Base-by-base conservation (phyloP, 805 yeast genomes). In the Ogataea nakhonphanomensis region DNA sequence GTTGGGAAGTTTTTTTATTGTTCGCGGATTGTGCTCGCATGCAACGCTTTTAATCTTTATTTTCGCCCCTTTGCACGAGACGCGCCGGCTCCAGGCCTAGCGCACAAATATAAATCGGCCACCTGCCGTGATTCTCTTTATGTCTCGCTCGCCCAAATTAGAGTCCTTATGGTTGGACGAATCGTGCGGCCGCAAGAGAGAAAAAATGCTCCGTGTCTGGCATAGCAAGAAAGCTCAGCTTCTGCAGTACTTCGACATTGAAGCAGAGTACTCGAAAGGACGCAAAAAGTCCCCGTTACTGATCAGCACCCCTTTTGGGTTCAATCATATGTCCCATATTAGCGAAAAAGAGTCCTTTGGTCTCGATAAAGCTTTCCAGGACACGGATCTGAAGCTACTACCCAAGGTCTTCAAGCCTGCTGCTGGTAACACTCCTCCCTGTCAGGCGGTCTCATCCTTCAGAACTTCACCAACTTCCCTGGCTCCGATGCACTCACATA, bases 221-320 rank as follows among this genome's bases (percentile, higher is more conserved):
- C 36, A 37, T 17, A 24, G 35, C 26, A 49, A 38, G 33, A 27
- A 51, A 7, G 30, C 44, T 2, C 51, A 47, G n/a, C 9, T 53
- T 8, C 39, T 53, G 8, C 51, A 49, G 11, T 37, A 44, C 22
- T 53, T 53, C 26, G 57, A 53, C 22, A 33, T 53, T 11, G 50
- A 48, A 8, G 26, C 26, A 8, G 49, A 43, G 15, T 17, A 39
- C 3, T 22, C 36, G 15, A 38, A 29, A 15, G 11, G 33, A 5
- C 13, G 31, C 25, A 34, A 33, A 29, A 49, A 37, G 20, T 37
- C 50, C 11, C 46, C 51, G 4, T 30, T 39, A 23, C 31, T 42
- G 35, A 61, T 64, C 20, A 55, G 64, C 31, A 55, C 65, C 7
- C 67, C 69, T 3, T 59, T 57, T 24, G 59, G 51, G 0, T 63